These are phyloP conservation scores for Starmerella bombicola DNA, from an alignment of 805 yeast genomes.

Conservation along the genomic window DNA sequence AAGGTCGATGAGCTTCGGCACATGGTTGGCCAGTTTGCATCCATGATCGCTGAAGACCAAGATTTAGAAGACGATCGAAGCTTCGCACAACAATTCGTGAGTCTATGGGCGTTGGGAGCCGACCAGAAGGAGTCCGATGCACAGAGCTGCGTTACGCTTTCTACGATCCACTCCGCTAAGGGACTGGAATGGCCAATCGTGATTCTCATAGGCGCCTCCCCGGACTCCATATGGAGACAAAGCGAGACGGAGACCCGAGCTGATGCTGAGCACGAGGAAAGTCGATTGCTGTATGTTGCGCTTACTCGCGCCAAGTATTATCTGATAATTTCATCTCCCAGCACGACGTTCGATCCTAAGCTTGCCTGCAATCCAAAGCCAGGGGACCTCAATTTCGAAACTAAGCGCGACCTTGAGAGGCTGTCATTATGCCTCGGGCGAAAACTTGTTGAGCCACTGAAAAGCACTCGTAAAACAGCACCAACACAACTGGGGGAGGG, in stretches of 20 bases:
- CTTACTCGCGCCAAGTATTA: constrained; percentile 64
- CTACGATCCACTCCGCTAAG: constrained; percentile 86
- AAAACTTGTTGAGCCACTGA: background rate
- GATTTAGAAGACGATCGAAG: background rate
- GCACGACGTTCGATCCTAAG: too few species aligned
- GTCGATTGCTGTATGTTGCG: constrained; percentile 80
- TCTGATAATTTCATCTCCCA: constrained; percentile 31
- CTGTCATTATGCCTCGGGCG: too few species aligned
- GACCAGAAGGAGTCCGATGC: constrained; percentile 3
- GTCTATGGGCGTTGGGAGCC: constrained; percentile 18
- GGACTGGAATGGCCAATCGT: constrained; percentile 96
- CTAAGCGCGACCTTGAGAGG: too few species aligned
- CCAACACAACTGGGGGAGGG: background rate
- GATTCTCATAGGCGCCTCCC: constrained; percentile 48
- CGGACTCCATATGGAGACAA: constrained; percentile 18
- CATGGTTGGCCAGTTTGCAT: background rate
- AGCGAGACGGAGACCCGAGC: constrained; percentile 27
- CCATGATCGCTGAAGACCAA: constrained; percentile 1
- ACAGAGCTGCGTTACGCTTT: constrained; percentile 35
- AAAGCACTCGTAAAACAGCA: background rate
- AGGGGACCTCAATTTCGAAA: too few species aligned
- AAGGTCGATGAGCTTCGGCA: background rate
- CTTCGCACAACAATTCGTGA: constrained; percentile 15
- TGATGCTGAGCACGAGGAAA: constrained; percentile 41
- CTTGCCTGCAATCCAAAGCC: too few species aligned